phyloP scores from a whole-genome alignment of 2,329 filamentous ascomycete species.

The Neopestalotiopsis clavispora region DNA sequence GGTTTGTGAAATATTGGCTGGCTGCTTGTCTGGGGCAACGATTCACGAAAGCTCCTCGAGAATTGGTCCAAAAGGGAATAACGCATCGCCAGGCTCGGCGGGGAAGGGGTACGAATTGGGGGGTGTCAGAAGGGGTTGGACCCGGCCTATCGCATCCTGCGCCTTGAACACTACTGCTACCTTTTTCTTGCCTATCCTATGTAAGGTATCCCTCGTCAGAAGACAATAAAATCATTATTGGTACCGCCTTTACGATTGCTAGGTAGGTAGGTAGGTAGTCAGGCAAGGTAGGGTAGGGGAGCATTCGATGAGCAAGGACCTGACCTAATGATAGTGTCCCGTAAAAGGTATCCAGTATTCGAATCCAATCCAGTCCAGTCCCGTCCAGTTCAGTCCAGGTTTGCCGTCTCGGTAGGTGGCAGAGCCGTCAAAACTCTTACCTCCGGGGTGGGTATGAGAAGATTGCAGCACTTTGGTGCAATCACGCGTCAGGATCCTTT shows the following conservation, averaged over 20 bases:
- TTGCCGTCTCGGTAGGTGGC: slow-evolving; percentile 6
- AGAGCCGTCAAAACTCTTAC: not conserved
- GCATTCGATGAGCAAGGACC: not conserved
- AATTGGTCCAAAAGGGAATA: not conserved
- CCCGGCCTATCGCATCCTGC: slow-evolving; percentile 9
- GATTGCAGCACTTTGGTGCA: slow-evolving; percentile 3
- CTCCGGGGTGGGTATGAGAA: slow-evolving; percentile 8
- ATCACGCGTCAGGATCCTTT: slow-evolving; percentile 11
- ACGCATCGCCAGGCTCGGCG: not conserved
- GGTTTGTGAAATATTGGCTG: slow-evolving; percentile 1
- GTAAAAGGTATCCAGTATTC: not conserved
- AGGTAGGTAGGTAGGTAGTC: not conserved
- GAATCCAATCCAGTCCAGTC: not conserved
- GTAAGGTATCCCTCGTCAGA: not conserved
- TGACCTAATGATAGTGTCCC: too few relatives aligned
- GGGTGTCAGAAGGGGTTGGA: not conserved
- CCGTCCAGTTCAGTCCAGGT: not conserved
- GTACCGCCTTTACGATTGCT: too few relatives aligned
- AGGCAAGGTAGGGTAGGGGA: not conserved
- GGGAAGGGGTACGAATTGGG: slow-evolving; percentile 3
- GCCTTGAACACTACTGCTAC: not conserved
- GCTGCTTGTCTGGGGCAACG: not conserved
- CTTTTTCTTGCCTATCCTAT: too few relatives aligned
- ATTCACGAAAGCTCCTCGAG: not conserved
- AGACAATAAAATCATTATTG: not conserved